Evolutionary conservation across 768 basidiomycete species (phyloP), one percentile per base, ranked within the genome.

Genomic region (Neoboletus magnificus): DNA sequence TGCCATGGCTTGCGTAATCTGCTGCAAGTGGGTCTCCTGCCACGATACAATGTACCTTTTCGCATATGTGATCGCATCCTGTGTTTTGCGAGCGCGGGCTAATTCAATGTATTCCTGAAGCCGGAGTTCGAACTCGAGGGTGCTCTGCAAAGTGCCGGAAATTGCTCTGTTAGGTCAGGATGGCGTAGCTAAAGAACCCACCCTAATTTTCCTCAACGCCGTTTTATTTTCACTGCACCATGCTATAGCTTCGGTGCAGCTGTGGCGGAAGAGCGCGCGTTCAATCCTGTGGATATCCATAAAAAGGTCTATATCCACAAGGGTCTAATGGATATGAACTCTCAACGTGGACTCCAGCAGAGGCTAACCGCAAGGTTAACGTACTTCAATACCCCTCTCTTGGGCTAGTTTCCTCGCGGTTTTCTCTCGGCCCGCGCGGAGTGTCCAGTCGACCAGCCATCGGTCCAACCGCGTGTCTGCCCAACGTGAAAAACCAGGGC

Each of bases 191-290:
- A 56, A 33, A 37, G 49, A 42, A 62, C 63, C 56, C 35, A 87
- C 95, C 82, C 91, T 95, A 66, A 86, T 84, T 77, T 98, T 98
- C 50, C 92, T 85, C 58, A 99, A 80, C 13, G 91, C 90, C 30
- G 85, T 82, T 69, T 95, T 89, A 73, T 99, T 98, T 78, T 99
- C 97, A 58, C 85, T 93, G 64, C 94, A 98, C 96, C 96, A 99
- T 20, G 84, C 79, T 44, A 99, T 77, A 15, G 96, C 96, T 72
- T 97, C 93, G 7, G 87, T 79, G 61, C 93, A 95, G 58, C 87
- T 89, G 57, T 89, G 85, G 29, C 75, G 75, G 7, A 77, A 70
- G 39, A 99, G 79, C 0, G 92, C 93, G 10, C 79, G 76, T 71
- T 97, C 93, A 61, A 98, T 95, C 55, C 88, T 82, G 35, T 79